Evolutionary conservation across 2,329 filamentous ascomycete species (phyloP), one percentile per base, ranked within the genome.

Genomic region (Acrocalymma vagum): DNA sequence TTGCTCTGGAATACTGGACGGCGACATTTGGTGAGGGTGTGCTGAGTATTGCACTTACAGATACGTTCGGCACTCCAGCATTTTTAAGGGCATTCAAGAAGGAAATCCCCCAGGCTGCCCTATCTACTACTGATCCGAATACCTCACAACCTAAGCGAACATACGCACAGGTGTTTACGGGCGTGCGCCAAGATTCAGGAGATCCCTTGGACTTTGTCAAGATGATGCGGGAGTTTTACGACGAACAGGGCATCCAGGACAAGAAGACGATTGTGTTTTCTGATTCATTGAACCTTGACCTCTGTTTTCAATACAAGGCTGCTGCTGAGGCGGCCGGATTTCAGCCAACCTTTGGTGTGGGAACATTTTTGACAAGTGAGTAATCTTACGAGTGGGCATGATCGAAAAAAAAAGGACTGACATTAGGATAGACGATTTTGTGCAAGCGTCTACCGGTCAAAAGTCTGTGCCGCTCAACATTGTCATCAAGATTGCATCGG

Each of bases 391-490:
- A 21, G 11, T 2, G 11, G 6, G 20, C 5, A 8, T 9, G 3
- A 8, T 14, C 11, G 8, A 21, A 10, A 28, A 35, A 28, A 17
- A 26, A 17, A 29, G 30, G 17, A 45, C 59, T 62, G 31, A 66
- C 48, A 13, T 21, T 14, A n/a, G n/a, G 6, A 34, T 42, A 82
- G 83, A 99, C 63, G 94, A 99, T 70, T 99, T 94, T 67, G 75
- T 74, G n/a, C 83, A 87, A 52, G 74, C 81, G 46, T 83, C 78
- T 23, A 88, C 85, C 1, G 85, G 86, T 25, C 84, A 84, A 55
- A 97, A 96, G 72, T 96, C 92, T 1, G 83, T 85, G 11, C 94
- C 94, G 0, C 75, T 99, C 38, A 99, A 99, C 62, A 99, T 99
- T 60, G 94, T 99, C 55, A 96, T 99, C 74, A 99, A 99, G 74